A percentile compares a stretch with the other conserved stretches of the same genome.
phyloP scores from a whole-genome alignment of 2,329 filamentous ascomycete species.

The Nannizzia gypsea region DNA sequence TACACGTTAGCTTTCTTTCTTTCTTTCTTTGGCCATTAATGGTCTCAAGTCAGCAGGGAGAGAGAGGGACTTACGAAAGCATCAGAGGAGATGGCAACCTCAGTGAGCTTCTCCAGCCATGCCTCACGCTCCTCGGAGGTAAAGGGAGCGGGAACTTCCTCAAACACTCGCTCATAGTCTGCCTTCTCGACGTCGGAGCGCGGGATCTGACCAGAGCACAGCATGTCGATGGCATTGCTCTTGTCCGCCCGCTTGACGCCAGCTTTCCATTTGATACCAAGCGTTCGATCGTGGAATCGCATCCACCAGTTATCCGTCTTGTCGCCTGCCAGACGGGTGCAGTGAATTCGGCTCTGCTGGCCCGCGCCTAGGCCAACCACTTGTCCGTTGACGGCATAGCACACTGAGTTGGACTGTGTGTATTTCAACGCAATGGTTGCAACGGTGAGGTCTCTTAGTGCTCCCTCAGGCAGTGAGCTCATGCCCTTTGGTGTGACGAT shows the following conservation, averaged over 20 bases:
- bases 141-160: constrained; percentile 74
- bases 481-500: constrained; percentile 79
- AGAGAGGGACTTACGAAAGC: constrained; percentile 62
- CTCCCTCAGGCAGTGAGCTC: constrained; percentile 59
- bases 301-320: constrained; percentile 99
- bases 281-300: constrained; percentile 83
- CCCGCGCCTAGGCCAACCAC: constrained; percentile 88
- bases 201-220: constrained; percentile 82
- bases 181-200: constrained; percentile 71
- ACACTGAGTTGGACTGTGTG: constrained; percentile 98
- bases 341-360: constrained; percentile 96
- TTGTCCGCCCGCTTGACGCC: constrained; percentile 94
- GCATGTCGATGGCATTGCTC: constrained; percentile 92
- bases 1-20: neutral
- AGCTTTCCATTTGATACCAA: constrained; percentile 91
- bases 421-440: constrained; percentile 97
- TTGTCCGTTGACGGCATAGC: constrained; percentile 90
- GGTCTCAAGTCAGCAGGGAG: neutral
- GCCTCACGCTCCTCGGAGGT: constrained; percentile 69
- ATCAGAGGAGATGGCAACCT: constrained; percentile 80
- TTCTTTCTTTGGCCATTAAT: too few relatives aligned
- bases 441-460: constrained; percentile 79
- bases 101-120: constrained; percentile 66
- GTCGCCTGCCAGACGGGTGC: constrained; percentile 90
- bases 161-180: constrained; percentile 79